Evolutionary conservation across 148 eudicot genomes (phyloP).

Genomic region (Cornus florida): DNA sequence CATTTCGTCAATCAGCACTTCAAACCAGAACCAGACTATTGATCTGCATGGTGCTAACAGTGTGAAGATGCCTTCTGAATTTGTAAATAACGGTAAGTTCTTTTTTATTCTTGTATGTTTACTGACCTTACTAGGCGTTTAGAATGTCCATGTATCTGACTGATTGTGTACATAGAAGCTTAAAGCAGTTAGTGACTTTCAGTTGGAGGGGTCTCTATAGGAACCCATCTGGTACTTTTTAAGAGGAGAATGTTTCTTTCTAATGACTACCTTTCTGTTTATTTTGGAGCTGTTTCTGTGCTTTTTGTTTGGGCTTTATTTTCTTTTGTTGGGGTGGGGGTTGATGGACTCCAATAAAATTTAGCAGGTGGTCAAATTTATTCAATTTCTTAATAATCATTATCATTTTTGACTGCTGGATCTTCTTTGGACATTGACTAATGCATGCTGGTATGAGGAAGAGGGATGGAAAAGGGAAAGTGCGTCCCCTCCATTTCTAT

Average conservation of each 20-base stretch:
- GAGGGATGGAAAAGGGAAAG: no score
- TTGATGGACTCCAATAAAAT: not conserved
- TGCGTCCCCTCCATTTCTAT: no score
- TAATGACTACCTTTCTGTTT: not conserved
- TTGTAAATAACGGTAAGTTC: conserved; percentile 73
- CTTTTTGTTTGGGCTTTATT: not conserved
- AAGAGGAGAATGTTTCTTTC: not conserved
- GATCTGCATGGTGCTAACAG: conserved; percentile 53
- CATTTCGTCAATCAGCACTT: conserved; percentile 60
- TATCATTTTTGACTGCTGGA: not conserved
- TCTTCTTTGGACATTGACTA: not conserved
- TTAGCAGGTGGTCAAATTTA: not conserved
- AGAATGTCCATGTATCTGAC: not conserved
- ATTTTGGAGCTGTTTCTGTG: not conserved
- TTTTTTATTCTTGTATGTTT: not conserved
- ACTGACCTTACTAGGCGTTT: not conserved
- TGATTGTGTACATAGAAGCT: not conserved
- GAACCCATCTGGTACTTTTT: not conserved
- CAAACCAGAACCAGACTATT: conserved; percentile 31
- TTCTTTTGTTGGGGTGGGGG: no score
- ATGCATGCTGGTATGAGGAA: not conserved
- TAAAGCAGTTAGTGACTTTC: not conserved
- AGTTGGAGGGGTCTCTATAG: not conserved
- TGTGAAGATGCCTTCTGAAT: conserved; percentile 56
- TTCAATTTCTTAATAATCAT: not conserved